Evolutionary conservation across 331 rosid genomes (phyloP).

Genomic region (Quercus lobata): DNA sequence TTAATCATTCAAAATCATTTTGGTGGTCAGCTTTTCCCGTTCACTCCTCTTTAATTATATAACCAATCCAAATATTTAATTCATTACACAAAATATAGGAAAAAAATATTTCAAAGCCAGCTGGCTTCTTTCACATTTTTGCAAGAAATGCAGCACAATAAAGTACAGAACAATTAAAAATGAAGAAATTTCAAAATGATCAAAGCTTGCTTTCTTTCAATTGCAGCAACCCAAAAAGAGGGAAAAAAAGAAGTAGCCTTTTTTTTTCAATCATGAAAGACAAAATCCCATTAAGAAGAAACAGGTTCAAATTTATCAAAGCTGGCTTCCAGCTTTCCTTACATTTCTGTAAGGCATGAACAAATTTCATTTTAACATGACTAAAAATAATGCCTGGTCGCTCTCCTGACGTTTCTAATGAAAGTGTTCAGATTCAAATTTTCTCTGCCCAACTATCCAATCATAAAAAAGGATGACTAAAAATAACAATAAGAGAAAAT

Average conservation of each 20-base stretch:
- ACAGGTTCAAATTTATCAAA: background rate
- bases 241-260: background rate
- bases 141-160: background rate
- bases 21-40: background rate
- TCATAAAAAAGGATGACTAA: too few species aligned
- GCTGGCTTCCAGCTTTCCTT: background rate
- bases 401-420: too few species aligned
- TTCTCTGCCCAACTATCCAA: too few species aligned
- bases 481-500: background rate
- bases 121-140: background rate
- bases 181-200: background rate
- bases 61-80: background rate
- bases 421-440: too few species aligned
- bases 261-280: background rate
- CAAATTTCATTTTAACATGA: background rate
- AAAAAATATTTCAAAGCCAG: background rate
- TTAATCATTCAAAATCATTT: background rate
- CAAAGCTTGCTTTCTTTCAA: background rate
- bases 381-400: background rate
- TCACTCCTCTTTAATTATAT: background rate
- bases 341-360: background rate
- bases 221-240: too few species aligned
- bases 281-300: background rate
- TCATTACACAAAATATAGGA: background rate
- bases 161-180: background rate